Conservation (phyloP, 768 basidiomycete genomes). For the Obba rivulosa region DNA sequence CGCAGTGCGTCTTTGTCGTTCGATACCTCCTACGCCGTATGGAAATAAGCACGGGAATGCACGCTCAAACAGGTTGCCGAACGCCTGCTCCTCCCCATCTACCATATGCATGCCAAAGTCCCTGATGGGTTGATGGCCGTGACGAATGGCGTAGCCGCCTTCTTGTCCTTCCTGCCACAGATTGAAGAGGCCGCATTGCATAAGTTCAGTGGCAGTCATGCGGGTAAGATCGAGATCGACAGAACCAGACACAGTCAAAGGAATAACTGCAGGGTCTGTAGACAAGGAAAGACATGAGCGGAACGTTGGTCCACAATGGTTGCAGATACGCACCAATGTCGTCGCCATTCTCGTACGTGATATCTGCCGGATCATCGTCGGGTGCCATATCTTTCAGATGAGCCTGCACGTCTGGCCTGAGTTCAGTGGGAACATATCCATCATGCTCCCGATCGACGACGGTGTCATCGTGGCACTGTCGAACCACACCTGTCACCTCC, state of each 20-base stretch:
- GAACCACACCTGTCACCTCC: slow-evolving; percentile 18
- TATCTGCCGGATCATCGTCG: no score
- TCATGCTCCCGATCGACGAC: slow-evolving; percentile 18
- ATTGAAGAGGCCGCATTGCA: slow-evolving; percentile 23
- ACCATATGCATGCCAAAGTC: slow-evolving; percentile 10
- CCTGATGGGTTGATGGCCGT: slow-evolving; percentile 10
- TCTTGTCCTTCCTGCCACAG: slow-evolving; percentile 14
- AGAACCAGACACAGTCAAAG: slow-evolving; percentile 19
- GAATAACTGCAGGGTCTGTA: slow-evolving; percentile 16
- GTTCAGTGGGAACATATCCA: slow-evolving; percentile 22
- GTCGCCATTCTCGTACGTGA: no score
- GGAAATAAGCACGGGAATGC: slow-evolving; percentile 18
- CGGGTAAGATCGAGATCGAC: slow-evolving; percentile 23
- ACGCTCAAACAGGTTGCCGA: slow-evolving; percentile 8
- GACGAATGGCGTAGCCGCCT: slow-evolving; percentile 20
- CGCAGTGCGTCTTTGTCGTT: neutral
- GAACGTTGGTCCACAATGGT: no score
- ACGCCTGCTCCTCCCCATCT: neutral
- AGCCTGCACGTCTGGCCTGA: neutral
- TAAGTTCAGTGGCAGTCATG: slow-evolving; percentile 17
- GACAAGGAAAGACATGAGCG: no score
- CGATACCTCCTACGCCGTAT: slow-evolving; percentile 20
- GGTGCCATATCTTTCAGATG: no score
- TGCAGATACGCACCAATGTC: no score
- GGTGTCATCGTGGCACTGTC: slow-evolving; percentile 12